Percentiles rank a stretch among this genome's conserved stretches.
Evolutionary conservation across 176 grass and related monocot genomes (phyloP).

Genomic region (Eleusine coracana): DNA sequence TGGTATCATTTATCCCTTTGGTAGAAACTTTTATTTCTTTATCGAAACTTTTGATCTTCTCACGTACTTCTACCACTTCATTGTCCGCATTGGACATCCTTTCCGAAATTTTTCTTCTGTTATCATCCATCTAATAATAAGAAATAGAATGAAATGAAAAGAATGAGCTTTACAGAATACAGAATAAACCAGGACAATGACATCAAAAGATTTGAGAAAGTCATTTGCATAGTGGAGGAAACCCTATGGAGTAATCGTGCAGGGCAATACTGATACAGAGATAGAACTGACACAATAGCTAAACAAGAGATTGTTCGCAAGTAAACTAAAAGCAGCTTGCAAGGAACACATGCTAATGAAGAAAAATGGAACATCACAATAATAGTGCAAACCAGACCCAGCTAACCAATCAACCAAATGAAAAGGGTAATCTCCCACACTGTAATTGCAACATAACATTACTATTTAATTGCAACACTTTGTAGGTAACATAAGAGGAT

Average conservation of each 20-base stretch:
- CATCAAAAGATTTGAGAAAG: constrained; percentile 7
- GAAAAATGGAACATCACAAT: background rate
- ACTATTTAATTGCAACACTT: constrained; percentile 2
- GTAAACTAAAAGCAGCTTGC: background rate
- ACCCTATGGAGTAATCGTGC: background rate
- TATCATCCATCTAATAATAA: constrained; percentile 88
- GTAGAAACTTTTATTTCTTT: constrained; percentile 81
- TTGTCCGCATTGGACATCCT: constrained; percentile 81
- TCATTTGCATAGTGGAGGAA: background rate
- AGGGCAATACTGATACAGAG: background rate
- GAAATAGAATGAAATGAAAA: constrained; percentile 12
- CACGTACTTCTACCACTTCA: constrained; percentile 75
- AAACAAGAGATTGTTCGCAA: background rate
- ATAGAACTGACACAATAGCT: background rate
- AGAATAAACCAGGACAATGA: constrained; percentile 34
- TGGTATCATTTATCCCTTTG: constrained; percentile 81
- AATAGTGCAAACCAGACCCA: background rate
- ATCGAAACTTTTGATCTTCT: constrained; percentile 76
- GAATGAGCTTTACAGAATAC: constrained; percentile 34
- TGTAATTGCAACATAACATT: background rate
- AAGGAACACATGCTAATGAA: background rate
- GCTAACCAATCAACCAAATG: constrained; percentile 7
- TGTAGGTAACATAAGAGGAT: background rate
- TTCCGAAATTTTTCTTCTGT: constrained; percentile 75
- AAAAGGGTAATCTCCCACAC: background rate